These are phyloP conservation scores for Candida boleticola DNA, from an alignment of 805 yeast species.

Conservation along the genomic window DNA sequence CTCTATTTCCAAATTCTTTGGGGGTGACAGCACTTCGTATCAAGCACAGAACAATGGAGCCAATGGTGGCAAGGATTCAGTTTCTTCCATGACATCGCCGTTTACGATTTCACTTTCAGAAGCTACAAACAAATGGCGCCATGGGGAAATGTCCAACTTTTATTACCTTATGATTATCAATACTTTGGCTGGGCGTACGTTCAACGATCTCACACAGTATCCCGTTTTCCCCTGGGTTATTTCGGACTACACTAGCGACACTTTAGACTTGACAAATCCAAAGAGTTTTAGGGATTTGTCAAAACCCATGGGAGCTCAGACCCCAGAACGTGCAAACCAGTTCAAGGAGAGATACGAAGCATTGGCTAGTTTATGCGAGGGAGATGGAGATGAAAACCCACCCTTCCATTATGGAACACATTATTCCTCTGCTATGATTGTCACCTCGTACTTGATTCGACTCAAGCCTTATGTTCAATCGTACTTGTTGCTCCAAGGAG, in stretches of 20 bases:
- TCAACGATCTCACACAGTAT: slow-evolving; percentile 85
- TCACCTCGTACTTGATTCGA: slow-evolving; percentile 74
- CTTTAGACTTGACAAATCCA: slow-evolving; percentile 63
- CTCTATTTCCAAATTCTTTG: slow-evolving; percentile 1
- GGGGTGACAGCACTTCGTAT: neutral
- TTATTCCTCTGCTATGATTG: slow-evolving; percentile 92
- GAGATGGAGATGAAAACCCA: slow-evolving; percentile 53
- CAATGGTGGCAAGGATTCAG: neutral
- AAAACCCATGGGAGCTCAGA: slow-evolving; percentile 92
- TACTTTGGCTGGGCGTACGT: slow-evolving; percentile 84
- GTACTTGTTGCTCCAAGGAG: slow-evolving; percentile 77
- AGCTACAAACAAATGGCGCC: slow-evolving; percentile 70
- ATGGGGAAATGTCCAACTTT: slow-evolving; percentile 79
- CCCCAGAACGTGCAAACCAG: slow-evolving; percentile 52
- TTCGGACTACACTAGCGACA: slow-evolving; percentile 74
- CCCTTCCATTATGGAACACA: slow-evolving; percentile 94
- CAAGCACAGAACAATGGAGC: neutral
- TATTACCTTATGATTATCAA: slow-evolving; percentile 77
- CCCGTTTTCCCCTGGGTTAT: slow-evolving; percentile 93
- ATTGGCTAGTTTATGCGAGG: slow-evolving; percentile 46
- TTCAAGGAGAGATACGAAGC: slow-evolving; percentile 76
- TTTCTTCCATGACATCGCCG: slow-evolving; percentile 31
- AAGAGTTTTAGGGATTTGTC: slow-evolving; percentile 68
- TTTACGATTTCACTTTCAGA: slow-evolving; percentile 26
- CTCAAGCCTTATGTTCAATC: slow-evolving; percentile 80